A percentile compares a stretch with the other conserved stretches of the same genome.
phyloP scores from a whole-genome alignment of 768 basidiomycete species.

The Cyclocybe cylindracea region DNA sequence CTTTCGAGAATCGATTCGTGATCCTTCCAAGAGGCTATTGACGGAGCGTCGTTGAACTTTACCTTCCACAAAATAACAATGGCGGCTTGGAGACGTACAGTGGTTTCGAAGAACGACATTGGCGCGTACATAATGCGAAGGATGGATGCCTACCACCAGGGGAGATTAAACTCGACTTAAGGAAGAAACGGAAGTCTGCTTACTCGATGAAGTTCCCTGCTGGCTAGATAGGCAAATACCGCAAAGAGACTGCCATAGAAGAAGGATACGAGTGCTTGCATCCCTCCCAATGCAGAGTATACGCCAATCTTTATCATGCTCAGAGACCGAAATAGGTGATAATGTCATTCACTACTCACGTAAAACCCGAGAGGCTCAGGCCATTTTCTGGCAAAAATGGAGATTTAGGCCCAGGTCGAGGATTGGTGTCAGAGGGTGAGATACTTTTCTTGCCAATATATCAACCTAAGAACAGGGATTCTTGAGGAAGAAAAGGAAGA shows the following conservation, averaged over 20 bases:
- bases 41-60: constrained; percentile 8
- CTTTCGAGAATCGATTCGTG: constrained; percentile 87
- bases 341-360: constrained; percentile 37
- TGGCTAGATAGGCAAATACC: constrained; percentile 73
- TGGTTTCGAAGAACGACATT: constrained; percentile 88
- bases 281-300: constrained; percentile 70
- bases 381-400: constrained; percentile 45
- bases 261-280: constrained; percentile 67
- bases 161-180: background rate
- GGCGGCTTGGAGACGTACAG: constrained; percentile 37
- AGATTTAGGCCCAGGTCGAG: constrained; percentile 9
- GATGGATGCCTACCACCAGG: constrained; percentile 47
- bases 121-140: constrained; percentile 76
- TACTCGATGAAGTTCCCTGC: constrained; percentile 61
- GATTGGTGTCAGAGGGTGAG: background rate
- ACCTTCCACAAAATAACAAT: background rate
- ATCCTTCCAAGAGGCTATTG: constrained; percentile 76
- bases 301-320: constrained; percentile 63
- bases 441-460: constrained; percentile 77
- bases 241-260: constrained; percentile 66
- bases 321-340: background rate
- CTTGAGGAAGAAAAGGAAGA: background rate
- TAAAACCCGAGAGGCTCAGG: constrained; percentile 63
- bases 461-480: constrained; percentile 48
- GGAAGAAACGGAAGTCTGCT: constrained; percentile 10